These are phyloP conservation scores for Claviceps sp. DNA, from an alignment of 2,329 filamentous ascomycete genomes.

Conservation along the genomic window DNA sequence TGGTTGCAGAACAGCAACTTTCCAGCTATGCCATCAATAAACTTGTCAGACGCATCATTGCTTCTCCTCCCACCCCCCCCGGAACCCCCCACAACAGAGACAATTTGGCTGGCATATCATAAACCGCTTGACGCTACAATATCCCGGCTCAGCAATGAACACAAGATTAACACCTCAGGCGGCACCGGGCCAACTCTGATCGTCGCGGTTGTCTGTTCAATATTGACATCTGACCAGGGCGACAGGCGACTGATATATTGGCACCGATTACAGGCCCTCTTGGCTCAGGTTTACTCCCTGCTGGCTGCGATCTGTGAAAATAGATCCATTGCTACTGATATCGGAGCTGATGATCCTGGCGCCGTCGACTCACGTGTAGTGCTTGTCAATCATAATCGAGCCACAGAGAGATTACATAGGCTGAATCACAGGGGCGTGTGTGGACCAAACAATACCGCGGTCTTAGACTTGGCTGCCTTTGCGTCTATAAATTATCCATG, in stretches of 20 bases:
- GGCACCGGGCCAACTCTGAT: conserved; percentile 27
- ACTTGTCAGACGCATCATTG: conserved; percentile 25
- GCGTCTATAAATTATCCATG: conserved; percentile 43
- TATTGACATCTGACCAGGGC: conserved; percentile 35
- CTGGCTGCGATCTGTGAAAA: conserved; percentile 58
- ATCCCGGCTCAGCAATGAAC: conserved; percentile 26
- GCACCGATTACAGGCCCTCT: conserved; percentile 53
- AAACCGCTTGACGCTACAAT: conserved; percentile 43
- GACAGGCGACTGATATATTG: conserved; percentile 40
- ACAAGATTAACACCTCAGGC: conserved; percentile 16
- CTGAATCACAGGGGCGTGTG: conserved; percentile 22
- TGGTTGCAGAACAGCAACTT: too few relatives aligned
- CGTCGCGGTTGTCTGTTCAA: conserved; percentile 48
- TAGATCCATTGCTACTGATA: conserved; percentile 45
- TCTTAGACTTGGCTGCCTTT: conserved; percentile 38
- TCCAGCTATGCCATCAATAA: background rate
- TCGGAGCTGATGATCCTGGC: conserved; percentile 38
- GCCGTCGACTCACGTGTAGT: conserved; percentile 67
- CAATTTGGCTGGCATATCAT: conserved; percentile 46
- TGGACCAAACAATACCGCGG: conserved; percentile 30
- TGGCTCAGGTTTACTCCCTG: conserved; percentile 68
- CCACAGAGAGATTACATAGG: conserved; percentile 16
- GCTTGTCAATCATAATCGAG: conserved; percentile 48
- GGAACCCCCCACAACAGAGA: conserved; percentile 33
- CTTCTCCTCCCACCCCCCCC: conserved; percentile 53